Evolutionary conservation across 2,329 filamentous ascomycete genomes (phyloP).

Genomic region (Trichoderma pleuroti): DNA sequence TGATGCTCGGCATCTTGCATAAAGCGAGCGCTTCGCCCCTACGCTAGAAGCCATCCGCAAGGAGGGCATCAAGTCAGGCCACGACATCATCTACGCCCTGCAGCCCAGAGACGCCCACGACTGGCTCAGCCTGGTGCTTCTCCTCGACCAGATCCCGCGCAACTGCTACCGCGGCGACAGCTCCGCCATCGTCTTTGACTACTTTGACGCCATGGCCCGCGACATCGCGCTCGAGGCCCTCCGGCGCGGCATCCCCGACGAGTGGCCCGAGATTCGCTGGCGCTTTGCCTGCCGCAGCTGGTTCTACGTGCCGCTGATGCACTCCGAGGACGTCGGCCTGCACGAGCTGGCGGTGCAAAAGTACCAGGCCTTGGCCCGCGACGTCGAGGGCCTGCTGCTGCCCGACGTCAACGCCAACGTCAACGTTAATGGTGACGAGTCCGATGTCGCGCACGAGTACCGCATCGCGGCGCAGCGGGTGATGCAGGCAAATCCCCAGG

Average conservation of each 20-base stretch:
- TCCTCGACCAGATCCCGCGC: slow-evolving; percentile 61
- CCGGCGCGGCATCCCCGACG: slow-evolving; percentile 30
- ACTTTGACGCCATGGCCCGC: slow-evolving; percentile 55
- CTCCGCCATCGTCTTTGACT: slow-evolving; percentile 43
- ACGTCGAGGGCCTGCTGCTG: slow-evolving; percentile 32
- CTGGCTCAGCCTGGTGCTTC: slow-evolving; percentile 50
- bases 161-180: slow-evolving; percentile 56
- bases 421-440: background rate
- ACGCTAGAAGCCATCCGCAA: slow-evolving; percentile 34
- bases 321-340: slow-evolving; percentile 48
- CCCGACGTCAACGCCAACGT: slow-evolving; percentile 22
- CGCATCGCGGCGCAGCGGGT: slow-evolving; percentile 29
- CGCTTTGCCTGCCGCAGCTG: slow-evolving; percentile 45
- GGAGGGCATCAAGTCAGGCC: slow-evolving; percentile 27
- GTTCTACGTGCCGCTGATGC: slow-evolving; percentile 59
- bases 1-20: background rate
- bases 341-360: slow-evolving; percentile 40
- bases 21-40: slow-evolving; percentile 32
- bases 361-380: slow-evolving; percentile 31
- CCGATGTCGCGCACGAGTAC: slow-evolving; percentile 23
- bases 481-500: slow-evolving; percentile 27
- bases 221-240: slow-evolving; percentile 40
- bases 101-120: slow-evolving; percentile 30
- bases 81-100: slow-evolving; percentile 30
- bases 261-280: slow-evolving; percentile 31